These are phyloP conservation scores for Artemisia argyi DNA, from an alignment of 129 eudicot genomes.

Conservation along the genomic window DNA sequence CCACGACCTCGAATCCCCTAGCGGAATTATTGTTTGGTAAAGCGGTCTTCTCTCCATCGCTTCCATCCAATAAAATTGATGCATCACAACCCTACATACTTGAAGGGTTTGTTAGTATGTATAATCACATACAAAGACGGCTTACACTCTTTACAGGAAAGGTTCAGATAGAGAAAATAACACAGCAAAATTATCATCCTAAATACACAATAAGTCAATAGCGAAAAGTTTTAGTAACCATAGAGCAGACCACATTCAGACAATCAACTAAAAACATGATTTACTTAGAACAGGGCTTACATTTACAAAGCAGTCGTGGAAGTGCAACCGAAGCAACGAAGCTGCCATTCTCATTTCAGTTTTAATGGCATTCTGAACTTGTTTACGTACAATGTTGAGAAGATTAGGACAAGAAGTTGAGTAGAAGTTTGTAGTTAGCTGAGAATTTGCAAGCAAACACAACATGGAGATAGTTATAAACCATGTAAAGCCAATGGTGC, in stretches of 20 bases:
- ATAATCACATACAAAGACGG: neutral
- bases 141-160: neutral
- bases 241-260: slow-evolving; percentile 6
- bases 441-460: slow-evolving; percentile 39
- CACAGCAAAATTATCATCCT: neutral
- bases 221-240: neutral
- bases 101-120: neutral
- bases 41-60: slow-evolving; percentile 66
- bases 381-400: slow-evolving; percentile 29
- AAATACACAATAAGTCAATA: neutral
- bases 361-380: slow-evolving; percentile 28
- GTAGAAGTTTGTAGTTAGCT: slow-evolving; percentile 41
- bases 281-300: slow-evolving; percentile 32
- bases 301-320: slow-evolving; percentile 65
- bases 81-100: slow-evolving; percentile 69
- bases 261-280: neutral
- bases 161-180: neutral
- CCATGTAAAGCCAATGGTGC: slow-evolving; percentile 30
- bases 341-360: slow-evolving; percentile 48
- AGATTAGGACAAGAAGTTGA: slow-evolving; percentile 38
- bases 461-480: slow-evolving; percentile 37
- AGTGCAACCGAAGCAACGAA: slow-evolving; percentile 59
- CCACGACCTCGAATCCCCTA: slow-evolving; percentile 77
- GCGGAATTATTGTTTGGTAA: slow-evolving; percentile 60
- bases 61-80: slow-evolving; percentile 73